phyloP scores from a whole-genome alignment of 2,329 filamentous ascomycete genomes.

The Aureobasidium uvarum region DNA sequence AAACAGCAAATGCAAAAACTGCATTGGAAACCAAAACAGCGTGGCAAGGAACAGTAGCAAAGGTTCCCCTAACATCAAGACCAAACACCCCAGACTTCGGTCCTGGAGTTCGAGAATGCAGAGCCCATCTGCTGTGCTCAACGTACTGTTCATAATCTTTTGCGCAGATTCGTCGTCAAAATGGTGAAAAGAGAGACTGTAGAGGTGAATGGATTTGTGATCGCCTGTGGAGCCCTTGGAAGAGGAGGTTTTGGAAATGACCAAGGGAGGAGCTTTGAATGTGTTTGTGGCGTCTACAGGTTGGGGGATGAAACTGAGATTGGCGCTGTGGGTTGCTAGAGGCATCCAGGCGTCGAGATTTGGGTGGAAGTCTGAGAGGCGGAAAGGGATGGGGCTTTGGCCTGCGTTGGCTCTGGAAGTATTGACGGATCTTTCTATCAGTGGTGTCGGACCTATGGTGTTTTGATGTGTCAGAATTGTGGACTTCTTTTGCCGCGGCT shows the following conservation, averaged over 20 bases:
- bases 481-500: not conserved
- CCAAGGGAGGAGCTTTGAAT: constrained; percentile 45
- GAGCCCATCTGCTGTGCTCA: constrained; percentile 65
- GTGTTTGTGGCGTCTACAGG: constrained; percentile 63
- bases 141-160: constrained; percentile 61
- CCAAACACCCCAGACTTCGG: constrained; percentile 42
- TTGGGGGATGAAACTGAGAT: constrained; percentile 59
- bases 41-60: constrained; percentile 55
- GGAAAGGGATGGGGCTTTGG: constrained; percentile 39
- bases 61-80: constrained; percentile 39
- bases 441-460: constrained; percentile 36
- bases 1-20: constrained; percentile 59
- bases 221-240: not conserved
- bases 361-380: constrained; percentile 44
- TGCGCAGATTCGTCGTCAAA: constrained; percentile 64
- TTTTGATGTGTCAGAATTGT: not conserved
- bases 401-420: constrained; percentile 29
- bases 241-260: constrained; percentile 31
- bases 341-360: constrained; percentile 42
- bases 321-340: constrained; percentile 39
- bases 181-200: constrained; percentile 74
- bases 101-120: constrained; percentile 75
- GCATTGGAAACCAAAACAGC: constrained; percentile 54
- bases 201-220: constrained; percentile 61
- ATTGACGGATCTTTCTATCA: constrained; percentile 41